Conservation (phyloP, 768 basidiomycete species). For the Tylopilus vinaceipallidus region DNA sequence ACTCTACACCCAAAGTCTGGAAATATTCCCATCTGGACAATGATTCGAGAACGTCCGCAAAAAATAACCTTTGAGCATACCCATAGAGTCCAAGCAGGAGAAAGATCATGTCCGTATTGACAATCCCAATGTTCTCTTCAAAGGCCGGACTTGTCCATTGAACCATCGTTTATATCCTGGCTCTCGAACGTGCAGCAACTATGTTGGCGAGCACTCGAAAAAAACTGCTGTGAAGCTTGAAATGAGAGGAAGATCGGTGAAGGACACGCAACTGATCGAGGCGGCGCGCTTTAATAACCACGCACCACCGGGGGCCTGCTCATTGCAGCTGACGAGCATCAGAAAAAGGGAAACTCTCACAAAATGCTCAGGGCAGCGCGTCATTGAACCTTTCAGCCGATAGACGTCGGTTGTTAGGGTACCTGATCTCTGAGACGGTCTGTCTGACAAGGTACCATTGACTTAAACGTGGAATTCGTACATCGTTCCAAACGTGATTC, state of each 20-base stretch:
- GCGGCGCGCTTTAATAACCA: neutral
- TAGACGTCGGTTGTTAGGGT: neutral
- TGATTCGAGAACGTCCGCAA: neutral
- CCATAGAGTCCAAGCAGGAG: constrained; percentile 24
- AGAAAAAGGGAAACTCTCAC: constrained; percentile 7
- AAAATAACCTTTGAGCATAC: constrained; percentile 8
- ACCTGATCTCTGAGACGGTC: neutral
- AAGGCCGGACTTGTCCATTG: constrained; percentile 16
- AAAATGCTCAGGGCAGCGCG: neutral
- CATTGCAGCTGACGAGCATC: neutral
- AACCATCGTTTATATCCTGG: constrained; percentile 18
- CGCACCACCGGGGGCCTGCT: too few species aligned
- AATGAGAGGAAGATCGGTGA: neutral
- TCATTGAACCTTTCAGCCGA: neutral
- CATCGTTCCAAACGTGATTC: too few species aligned
- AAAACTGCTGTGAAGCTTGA: too few species aligned
- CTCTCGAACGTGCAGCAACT: too few species aligned
- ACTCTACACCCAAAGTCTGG: constrained; percentile 18
- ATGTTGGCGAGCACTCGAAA: too few species aligned
- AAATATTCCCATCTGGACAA: constrained; percentile 28
- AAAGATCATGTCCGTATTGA: constrained; percentile 9
- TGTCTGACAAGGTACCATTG: too few species aligned
- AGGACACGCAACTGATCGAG: neutral
- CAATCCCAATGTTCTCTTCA: neutral
- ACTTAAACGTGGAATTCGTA: too few species aligned